A percentile compares a stretch with the other conserved stretches of the same genome.
Conservation (phyloP, 768 basidiomycete genomes). For the Termitomyces sp. region DNA sequence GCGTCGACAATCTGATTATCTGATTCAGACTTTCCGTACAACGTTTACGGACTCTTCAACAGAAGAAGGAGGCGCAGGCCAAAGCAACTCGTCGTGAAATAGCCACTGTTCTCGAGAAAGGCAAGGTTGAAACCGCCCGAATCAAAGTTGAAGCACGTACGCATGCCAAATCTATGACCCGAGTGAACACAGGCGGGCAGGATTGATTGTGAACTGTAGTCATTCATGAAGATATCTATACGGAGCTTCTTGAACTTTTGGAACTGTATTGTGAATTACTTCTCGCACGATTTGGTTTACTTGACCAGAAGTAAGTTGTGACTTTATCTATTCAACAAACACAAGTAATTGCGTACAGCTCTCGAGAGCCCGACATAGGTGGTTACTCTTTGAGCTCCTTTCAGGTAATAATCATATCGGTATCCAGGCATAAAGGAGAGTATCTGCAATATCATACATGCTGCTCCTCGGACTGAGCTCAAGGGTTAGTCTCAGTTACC, state of each 20-base stretch:
- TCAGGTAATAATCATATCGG: neutral
- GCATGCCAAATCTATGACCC: conserved; percentile 22
- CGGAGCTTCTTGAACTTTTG: conserved; percentile 86
- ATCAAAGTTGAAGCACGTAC: conserved; percentile 82
- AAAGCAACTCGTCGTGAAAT: conserved; percentile 72
- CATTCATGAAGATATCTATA: conserved; percentile 79
- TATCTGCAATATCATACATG: conserved; percentile 83
- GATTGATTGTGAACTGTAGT: conserved; percentile 33
- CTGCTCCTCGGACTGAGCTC: conserved; percentile 86
- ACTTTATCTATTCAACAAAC: neutral
- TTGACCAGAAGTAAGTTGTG: conserved; percentile 76
- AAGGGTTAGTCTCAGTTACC: conserved; percentile 50
- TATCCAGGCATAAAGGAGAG: conserved; percentile 58
- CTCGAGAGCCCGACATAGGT: conserved; percentile 83
- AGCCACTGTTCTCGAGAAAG: conserved; percentile 70
- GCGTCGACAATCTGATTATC: neutral
- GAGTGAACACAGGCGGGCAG: neutral
- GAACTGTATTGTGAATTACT: conserved; percentile 96
- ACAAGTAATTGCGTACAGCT: conserved; percentile 32
- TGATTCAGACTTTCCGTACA: conserved; percentile 71
- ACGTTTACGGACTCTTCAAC: conserved; percentile 77
- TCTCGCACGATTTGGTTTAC: conserved; percentile 83
- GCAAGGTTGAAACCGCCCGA: conserved; percentile 79
- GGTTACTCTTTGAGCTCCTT: neutral
- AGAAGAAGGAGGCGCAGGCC: conserved; percentile 87